Percentiles rank a stretch among this genome's conserved stretches.
Conservation (phyloP, 306 rosid genomes). For the Cucumis sativus region Cucumber_9930_V3 NC_026655.2:13945001-13945500, state of each 20-base stretch:
- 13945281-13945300: background rate
- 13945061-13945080: background rate
- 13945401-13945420: background rate
- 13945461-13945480: background rate
- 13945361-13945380: background rate
- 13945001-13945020: background rate
- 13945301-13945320: slow-evolving; percentile 2
- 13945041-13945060: background rate
- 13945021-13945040: background rate
- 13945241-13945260: background rate
- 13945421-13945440: background rate
- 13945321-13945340: background rate
- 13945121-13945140: background rate
- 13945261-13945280: background rate
- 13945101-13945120: no score
- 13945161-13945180: background rate
- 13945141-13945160: background rate
- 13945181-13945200: background rate
- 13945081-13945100: background rate
- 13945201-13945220: background rate
- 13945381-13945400: background rate
- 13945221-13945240: background rate
- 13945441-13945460: no score
- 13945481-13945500: no score
- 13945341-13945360: background rate